Evolutionary conservation across 2,329 filamentous ascomycete genomes (phyloP).

Genomic region (Penicillium hesseltinei): DNA sequence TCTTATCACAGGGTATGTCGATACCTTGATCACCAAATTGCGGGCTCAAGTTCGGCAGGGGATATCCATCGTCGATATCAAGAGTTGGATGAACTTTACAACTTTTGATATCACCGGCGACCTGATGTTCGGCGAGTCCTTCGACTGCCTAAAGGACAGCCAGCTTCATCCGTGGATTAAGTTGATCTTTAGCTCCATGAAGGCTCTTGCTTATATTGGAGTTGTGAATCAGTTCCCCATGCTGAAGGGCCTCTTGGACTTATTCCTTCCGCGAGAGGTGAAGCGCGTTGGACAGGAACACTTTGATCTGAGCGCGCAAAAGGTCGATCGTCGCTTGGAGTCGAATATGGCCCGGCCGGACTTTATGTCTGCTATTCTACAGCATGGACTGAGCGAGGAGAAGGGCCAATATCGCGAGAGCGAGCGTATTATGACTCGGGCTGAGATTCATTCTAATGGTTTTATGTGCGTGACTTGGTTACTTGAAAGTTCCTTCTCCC

Average conservation of each 20-base stretch:
- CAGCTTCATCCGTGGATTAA: slow-evolving; percentile 43
- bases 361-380: slow-evolving; percentile 26
- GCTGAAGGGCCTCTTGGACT: slow-evolving; percentile 8
- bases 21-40: slow-evolving; percentile 27
- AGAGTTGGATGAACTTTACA: slow-evolving; percentile 35
- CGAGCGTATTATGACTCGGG: slow-evolving; percentile 23
- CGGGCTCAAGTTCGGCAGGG: slow-evolving; percentile 4
- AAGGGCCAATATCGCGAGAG: slow-evolving; percentile 16
- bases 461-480: slow-evolving; percentile 16
- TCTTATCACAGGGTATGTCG: slow-evolving; percentile 27
- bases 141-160: slow-evolving; percentile 39
- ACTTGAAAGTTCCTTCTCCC: too few species aligned
- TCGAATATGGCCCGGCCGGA: slow-evolving; percentile 19
- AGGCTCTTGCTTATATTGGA: slow-evolving; percentile 17
- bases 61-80: slow-evolving; percentile 23
- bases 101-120: slow-evolving; percentile 44
- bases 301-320: slow-evolving; percentile 21
- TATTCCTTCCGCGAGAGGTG: slow-evolving; percentile 13
- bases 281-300: slow-evolving; percentile 17
- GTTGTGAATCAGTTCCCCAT: slow-evolving; percentile 22
- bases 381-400: slow-evolving; percentile 21
- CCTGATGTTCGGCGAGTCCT: slow-evolving; percentile 41
- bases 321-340: slow-evolving; percentile 22
- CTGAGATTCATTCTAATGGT: slow-evolving; percentile 26
- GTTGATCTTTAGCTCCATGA: slow-evolving; percentile 34